A percentile compares a stretch with the other conserved stretches of the same genome.
Conservation (phyloP, 179 eudicot species). For the Drosera spatulata region DNA sequence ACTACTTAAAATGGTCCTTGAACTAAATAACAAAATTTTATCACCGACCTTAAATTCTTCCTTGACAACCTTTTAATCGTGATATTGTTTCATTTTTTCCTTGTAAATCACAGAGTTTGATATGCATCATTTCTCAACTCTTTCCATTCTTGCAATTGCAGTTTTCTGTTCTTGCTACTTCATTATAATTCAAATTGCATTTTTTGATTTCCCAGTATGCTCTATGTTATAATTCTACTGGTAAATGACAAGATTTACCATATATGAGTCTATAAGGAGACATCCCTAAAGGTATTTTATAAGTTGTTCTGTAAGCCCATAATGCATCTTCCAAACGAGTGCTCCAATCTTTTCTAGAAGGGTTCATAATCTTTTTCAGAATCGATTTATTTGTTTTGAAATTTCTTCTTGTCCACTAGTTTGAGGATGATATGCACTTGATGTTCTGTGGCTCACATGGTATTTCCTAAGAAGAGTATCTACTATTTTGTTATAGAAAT, state of each 20-base stretch:
- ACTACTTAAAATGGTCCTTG: no score
- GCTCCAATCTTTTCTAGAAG: slow-evolving; percentile 3
- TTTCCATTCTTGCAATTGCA: slow-evolving; percentile 1
- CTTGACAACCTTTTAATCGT: background rate
- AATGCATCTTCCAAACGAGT: background rate
- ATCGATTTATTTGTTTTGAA: background rate
- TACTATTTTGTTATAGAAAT: slow-evolving; percentile 3
- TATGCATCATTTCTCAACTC: background rate
- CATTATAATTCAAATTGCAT: background rate
- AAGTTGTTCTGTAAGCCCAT: background rate
- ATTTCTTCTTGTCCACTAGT: slow-evolving; percentile 1
- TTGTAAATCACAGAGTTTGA: background rate
- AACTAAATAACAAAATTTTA: no score
- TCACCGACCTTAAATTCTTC: no score
- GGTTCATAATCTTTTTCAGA: background rate
- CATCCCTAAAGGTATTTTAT: slow-evolving; percentile 2
- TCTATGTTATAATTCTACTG: background rate
- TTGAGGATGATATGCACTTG: slow-evolving; percentile 6
- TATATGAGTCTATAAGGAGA: background rate
- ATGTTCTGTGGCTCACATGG: background rate
- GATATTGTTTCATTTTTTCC: background rate
- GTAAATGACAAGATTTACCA: slow-evolving; percentile 4
- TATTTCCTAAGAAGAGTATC: background rate
- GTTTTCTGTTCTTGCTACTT: background rate
- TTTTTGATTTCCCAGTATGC: background rate